These are phyloP conservation scores for Triangularia setosa DNA, from an alignment of 2,329 filamentous ascomycete species.

Conservation along the genomic window DNA sequence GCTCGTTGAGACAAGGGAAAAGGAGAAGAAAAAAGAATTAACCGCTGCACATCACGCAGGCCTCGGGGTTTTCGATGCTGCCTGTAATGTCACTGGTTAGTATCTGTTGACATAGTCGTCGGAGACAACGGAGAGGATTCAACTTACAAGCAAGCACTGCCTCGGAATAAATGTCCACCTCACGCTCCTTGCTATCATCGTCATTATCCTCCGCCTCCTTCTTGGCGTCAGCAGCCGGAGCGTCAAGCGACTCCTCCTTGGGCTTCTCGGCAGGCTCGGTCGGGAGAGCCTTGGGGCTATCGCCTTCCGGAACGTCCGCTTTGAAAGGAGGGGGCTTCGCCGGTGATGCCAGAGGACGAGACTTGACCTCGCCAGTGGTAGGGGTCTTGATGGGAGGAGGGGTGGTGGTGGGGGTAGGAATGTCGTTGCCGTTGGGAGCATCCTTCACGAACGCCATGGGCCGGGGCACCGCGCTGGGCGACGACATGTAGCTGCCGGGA, in stretches of 20 bases:
- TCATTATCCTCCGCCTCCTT: conserved; percentile 65
- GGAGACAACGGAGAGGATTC: neutral
- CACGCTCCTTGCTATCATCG: conserved; percentile 67
- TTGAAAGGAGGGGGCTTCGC: conserved; percentile 66
- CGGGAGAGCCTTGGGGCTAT: conserved; percentile 73
- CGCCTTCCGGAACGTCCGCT: conserved; percentile 71
- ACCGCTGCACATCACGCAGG: conserved; percentile 96
- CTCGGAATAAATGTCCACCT: conserved; percentile 93
- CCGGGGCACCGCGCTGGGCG: conserved; percentile 60
- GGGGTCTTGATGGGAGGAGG: conserved; percentile 49
- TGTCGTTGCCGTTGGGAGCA: conserved; percentile 46
- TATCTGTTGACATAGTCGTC: neutral
- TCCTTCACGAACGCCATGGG: conserved; percentile 57
- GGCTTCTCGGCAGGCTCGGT: conserved; percentile 63
- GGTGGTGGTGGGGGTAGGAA: conserved; percentile 66
- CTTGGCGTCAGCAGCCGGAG: conserved; percentile 49
- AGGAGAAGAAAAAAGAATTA: conserved; percentile 39
- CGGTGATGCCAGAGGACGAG: conserved; percentile 50
- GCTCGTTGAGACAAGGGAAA: neutral
- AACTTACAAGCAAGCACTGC: conserved; percentile 80
- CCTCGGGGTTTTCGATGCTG: conserved; percentile 95
- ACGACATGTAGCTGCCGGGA: conserved; percentile 54
- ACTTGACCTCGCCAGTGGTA: conserved; percentile 40
- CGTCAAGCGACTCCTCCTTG: conserved; percentile 62
- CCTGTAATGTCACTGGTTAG: conserved; percentile 40